Base-by-base conservation (phyloP, 495 filamentous ascomycete species). In the Talaromyces stipitatus region DNA sequence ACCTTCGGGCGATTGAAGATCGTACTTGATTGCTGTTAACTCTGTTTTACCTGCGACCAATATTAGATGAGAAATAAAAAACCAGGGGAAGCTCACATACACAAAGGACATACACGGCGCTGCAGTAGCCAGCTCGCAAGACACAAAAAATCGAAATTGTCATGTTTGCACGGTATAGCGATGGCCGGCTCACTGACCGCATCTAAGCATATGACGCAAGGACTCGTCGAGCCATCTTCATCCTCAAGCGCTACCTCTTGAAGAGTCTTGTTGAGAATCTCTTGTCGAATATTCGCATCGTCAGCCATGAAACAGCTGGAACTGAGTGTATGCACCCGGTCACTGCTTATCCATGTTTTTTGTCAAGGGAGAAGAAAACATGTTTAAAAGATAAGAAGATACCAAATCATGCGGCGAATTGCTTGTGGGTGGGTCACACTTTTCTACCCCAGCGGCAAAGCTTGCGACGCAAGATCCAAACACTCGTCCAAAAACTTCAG, bases 91-190 rank as follows among this genome's bases (percentile, higher is more conserved):
- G 32, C 57, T 61, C 20, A 41, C 72, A 54, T 69, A 80, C 89
- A 96, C 55, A 96, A 74, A 9, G 91, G 91, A 67, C 91, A 96
- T 50, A 70, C 80, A 0, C 85, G 70, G 23, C 81, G 81, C 64
- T 90, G 77, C 61, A 92, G 81, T 12, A 92, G 72, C 91, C 91
- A 95, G 72, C 82, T 91, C 18, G 88, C 66, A 9, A 95, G 80
- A 64, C 91, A 96, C 11, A 91, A 63, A 66, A 90, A 92, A 71
- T 95, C 90, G 67, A 94, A 95, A 62, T 82, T 84, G 47, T 79
- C 68, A 75, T 96, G 91, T 18, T 78, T 76, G 78, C 91, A 96
- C 16, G 90, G 89, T 33, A 79, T 72, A 4, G 88, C 83, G 16
- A 84, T 71, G 56, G 86, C 87, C 33, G 82, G 72, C 62, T 92